A percentile compares a stretch with the other conserved stretches of the same genome.
These are phyloP conservation scores for Aspergillus uvarum DNA, from an alignment of 2,329 filamentous ascomycete genomes.

Conservation along the genomic window DNA sequence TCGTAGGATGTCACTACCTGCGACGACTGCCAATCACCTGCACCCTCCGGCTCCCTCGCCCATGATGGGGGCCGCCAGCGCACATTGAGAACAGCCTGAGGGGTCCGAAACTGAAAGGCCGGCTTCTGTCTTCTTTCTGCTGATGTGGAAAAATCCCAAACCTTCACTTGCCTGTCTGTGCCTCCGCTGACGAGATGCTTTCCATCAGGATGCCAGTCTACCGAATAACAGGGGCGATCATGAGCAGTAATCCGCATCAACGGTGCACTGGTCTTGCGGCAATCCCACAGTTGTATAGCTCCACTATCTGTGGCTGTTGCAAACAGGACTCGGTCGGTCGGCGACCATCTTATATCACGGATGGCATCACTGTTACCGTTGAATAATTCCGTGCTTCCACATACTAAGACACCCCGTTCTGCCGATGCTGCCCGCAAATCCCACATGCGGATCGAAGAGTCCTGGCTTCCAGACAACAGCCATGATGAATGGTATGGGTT, in stretches of 20 bases:
- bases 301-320: constrained; percentile 65
- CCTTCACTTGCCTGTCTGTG: constrained; percentile 60
- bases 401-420: constrained; percentile 51
- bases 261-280: constrained; percentile 56
- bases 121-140: constrained; percentile 60
- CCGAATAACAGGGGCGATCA: constrained; percentile 58
- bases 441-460: constrained; percentile 64
- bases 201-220: constrained; percentile 68
- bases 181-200: constrained; percentile 64
- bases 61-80: constrained; percentile 63
- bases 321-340: constrained; percentile 61
- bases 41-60: constrained; percentile 52
- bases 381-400: constrained; percentile 56
- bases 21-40: constrained; percentile 59
- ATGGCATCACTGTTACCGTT: constrained; percentile 61
- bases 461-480: constrained; percentile 64
- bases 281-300: constrained; percentile 64
- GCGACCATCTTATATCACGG: constrained; percentile 65
- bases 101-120: constrained; percentile 58
- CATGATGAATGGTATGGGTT: constrained; percentile 61
- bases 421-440: constrained; percentile 57
- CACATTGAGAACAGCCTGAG: constrained; percentile 61
- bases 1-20: constrained; percentile 64
- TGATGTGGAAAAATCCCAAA: constrained; percentile 62
- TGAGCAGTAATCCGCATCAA: constrained; percentile 63